These are phyloP conservation scores for Blepharisma japonicum DNA, from an alignment of 73 alveolate species.

Conservation along the genomic window DNA sequence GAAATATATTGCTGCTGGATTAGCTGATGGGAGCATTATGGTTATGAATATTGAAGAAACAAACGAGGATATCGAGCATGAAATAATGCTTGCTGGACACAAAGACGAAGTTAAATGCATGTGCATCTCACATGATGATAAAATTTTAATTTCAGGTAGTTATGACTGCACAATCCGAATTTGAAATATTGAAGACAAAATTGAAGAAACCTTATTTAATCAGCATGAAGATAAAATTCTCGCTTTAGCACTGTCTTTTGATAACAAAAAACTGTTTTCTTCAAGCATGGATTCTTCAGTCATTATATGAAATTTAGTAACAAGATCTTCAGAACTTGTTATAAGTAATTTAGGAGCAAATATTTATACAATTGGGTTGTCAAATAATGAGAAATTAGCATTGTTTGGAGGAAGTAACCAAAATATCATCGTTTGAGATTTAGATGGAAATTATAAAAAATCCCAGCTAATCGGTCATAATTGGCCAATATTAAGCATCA, in stretches of 20 bases:
- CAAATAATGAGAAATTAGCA: not conserved
- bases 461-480: not conserved
- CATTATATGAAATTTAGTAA: not conserved
- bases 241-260: not conserved
- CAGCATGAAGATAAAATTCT: not conserved
- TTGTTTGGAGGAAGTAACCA: not conserved
- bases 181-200: not conserved
- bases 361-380: not conserved
- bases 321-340: no score
- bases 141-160: constrained; percentile 6
- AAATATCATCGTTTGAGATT: not conserved
- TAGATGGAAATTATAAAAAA: not conserved
- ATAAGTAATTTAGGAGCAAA: not conserved
- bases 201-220: not conserved
- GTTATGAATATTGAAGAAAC: not conserved
- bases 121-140: not conserved
- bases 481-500: not conserved
- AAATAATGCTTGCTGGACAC: not conserved
- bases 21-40: not conserved
- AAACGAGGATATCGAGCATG: not conserved
- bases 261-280: not conserved
- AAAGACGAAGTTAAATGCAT: constrained; percentile 13
- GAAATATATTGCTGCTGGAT: not conserved
- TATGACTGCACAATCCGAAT: not conserved
- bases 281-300: not conserved